Evolutionary conservation across 495 filamentous ascomycete species (phyloP), one percentile per base, ranked within the genome.

Genomic region (Podospora comata): DNA sequence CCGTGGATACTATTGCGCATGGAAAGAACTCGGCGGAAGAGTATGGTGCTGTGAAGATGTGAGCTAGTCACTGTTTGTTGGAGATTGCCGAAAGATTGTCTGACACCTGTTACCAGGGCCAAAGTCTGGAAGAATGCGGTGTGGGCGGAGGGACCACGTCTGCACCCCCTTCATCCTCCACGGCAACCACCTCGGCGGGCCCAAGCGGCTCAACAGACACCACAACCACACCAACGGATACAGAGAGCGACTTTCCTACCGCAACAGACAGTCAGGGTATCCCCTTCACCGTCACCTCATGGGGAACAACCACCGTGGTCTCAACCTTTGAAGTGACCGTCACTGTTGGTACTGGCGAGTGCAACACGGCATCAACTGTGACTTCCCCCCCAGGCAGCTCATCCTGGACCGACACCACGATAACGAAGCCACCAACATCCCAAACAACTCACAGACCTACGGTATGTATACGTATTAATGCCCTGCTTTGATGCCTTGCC

Each of bases 21-120:
- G 73, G 73, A 67, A 72, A 15, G 65, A 66, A 11, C 70, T 75
- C 44, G 72, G 69, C 9, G 73, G 73, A 3, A 64, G 65, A 19
- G 71, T 72, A 6, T 77, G 75, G 75, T 77, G 75, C 23, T 77
- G 75, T 53, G 66, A 72, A 55, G 58, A 77, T 69, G 75, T 73
- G 60, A 67, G 75, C 60, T 4, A 18, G 15, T 2, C 5, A 48
- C 39, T 15, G 60, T 26, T 9, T 57, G 15, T 2, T 60, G 19
- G 19, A 1, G 3, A n/a, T 11, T 58, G 13, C 26, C 34, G 18
- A 6, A 19, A 18, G 23, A 20, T 28, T 28, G 4, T 4, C 2
- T 5, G 65, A 71, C 30, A 62, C 71, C 57, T 11, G 13, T 59
- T 11, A 15, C 28, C 26, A 74, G 72, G 73, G 70, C 15, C 73